phyloP scores from a whole-genome alignment of 768 basidiomycete genomes.

The Leccinellum rugosiceps region DNA sequence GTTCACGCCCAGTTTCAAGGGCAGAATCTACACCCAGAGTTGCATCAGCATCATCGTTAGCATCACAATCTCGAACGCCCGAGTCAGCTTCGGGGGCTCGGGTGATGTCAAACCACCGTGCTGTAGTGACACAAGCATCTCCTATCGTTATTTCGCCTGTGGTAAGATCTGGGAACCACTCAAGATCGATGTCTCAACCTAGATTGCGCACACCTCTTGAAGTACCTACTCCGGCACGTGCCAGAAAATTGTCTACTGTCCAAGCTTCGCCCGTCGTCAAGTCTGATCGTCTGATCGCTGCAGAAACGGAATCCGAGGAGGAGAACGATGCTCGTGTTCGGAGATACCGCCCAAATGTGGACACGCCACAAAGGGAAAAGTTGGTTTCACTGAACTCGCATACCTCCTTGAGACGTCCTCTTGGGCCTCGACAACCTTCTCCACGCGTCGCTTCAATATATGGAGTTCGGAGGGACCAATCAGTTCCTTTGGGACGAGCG shows the following conservation, averaged over 20 bases:
- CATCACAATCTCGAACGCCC: background rate
- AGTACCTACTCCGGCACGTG: slow-evolving; percentile 3
- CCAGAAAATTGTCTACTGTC: slow-evolving; percentile 29
- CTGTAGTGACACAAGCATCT: background rate
- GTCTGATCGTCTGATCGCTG: slow-evolving; percentile 7
- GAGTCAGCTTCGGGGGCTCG: background rate
- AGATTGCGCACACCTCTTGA: slow-evolving; percentile 22
- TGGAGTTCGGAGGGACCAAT: background rate
- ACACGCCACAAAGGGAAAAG: slow-evolving; percentile 9
- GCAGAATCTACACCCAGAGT: slow-evolving; percentile 1
- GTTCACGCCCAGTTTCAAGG: slow-evolving; percentile 17
- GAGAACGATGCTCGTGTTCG: background rate
- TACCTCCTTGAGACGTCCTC: slow-evolving; percentile 24
- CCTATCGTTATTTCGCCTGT: background rate
- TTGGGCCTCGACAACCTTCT: slow-evolving; percentile 21
- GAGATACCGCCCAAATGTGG: background rate
- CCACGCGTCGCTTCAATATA: slow-evolving; percentile 7
- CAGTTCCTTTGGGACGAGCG: background rate
- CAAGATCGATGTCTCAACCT: slow-evolving; percentile 36
- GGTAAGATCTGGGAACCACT: slow-evolving; percentile 11
- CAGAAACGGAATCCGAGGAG: slow-evolving; percentile 1
- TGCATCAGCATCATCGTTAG: background rate
- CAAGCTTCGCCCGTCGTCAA: slow-evolving; percentile 28
- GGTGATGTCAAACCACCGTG: background rate
- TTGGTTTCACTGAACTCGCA: slow-evolving; percentile 16